Percentiles rank a stretch among this genome's conserved stretches.
phyloP scores from a whole-genome alignment of 371 early-diverging fungal genomes.

The Zancudomyces culisetae region DNA sequence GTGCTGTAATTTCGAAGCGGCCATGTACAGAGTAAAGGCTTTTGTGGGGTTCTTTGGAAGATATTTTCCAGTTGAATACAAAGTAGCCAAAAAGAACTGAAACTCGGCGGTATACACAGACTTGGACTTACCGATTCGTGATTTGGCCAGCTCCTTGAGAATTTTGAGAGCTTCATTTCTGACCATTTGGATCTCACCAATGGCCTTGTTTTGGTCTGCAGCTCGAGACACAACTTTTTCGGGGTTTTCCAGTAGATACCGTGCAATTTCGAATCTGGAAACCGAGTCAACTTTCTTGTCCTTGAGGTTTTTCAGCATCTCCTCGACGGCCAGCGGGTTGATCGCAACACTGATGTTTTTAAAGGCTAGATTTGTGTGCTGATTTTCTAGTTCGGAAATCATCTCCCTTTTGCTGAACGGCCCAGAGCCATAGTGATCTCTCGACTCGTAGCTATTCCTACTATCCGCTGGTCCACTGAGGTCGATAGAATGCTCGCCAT shows the following conservation, averaged over 20 bases:
- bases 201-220: background rate
- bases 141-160: conserved; percentile 43
- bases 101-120: conserved; percentile 47
- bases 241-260: background rate
- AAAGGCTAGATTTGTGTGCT: too few relatives aligned
- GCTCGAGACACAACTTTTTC: background rate
- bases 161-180: conserved; percentile 53
- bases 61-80: conserved; percentile 52
- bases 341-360: too few relatives aligned
- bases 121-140: conserved; percentile 41
- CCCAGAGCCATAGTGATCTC: too few relatives aligned
- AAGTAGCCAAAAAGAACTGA: conserved; percentile 76
- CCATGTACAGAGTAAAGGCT: conserved; percentile 77
- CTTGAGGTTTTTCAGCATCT: background rate
- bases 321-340: too few relatives aligned
- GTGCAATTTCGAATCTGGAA: background rate
- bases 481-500: too few relatives aligned
- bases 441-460: too few relatives aligned
- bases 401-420: too few relatives aligned
- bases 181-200: background rate
- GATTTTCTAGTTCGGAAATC: too few relatives aligned
- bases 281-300: background rate
- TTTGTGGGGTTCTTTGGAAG: conserved; percentile 64
- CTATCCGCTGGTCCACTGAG: too few relatives aligned
- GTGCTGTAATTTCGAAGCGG: conserved; percentile 82